Conservation (phyloP, 1,284 basidiomycete genomes). For the Fomes fomentarius region DNA sequence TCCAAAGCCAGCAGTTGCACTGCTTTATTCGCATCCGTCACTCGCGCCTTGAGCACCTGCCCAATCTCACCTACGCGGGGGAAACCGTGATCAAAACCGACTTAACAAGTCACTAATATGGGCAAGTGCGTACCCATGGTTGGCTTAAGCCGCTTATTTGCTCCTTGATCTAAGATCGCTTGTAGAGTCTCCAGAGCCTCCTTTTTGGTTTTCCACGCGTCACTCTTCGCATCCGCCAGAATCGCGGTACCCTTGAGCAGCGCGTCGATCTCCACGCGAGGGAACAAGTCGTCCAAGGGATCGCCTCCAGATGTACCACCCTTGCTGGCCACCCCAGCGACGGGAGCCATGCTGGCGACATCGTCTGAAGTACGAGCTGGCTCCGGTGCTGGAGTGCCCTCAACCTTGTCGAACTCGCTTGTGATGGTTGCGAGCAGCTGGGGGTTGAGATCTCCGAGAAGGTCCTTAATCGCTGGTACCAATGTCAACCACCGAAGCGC, state of each 20-base stretch:
- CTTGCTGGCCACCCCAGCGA: slow-evolving; percentile 40
- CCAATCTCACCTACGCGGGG: slow-evolving; percentile 79
- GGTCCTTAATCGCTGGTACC: slow-evolving; percentile 80
- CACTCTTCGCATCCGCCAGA: slow-evolving; percentile 82
- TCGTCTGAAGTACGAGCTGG: slow-evolving; percentile 82
- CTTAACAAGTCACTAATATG: slow-evolving; percentile 4
- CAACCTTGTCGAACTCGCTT: slow-evolving; percentile 94
- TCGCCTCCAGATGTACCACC: slow-evolving; percentile 51
- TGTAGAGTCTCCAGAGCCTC: slow-evolving; percentile 91
- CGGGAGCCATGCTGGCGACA: slow-evolving; percentile 53
- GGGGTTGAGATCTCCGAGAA: slow-evolving; percentile 94
- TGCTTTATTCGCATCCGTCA: slow-evolving; percentile 92
- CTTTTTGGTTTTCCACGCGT: slow-evolving; percentile 98
- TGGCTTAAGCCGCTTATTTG: slow-evolving; percentile 91
- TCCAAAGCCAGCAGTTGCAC: slow-evolving; percentile 92
- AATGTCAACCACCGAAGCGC: slow-evolving; percentile 7
- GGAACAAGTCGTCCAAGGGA: slow-evolving; percentile 92
- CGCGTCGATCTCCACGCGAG: slow-evolving; percentile 91
- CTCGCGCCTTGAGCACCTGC: slow-evolving; percentile 85
- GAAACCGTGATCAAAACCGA: not conserved
- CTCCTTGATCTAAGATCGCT: slow-evolving; percentile 84
- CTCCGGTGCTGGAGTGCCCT: slow-evolving; percentile 78
- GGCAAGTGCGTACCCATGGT: slow-evolving; percentile 70
- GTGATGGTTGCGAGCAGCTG: slow-evolving; percentile 92
- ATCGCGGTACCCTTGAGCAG: slow-evolving; percentile 87